Evolutionary conservation across 352 stramenopile genomes (phyloP).

Genomic region (Phytophthora colocasiae): DNA sequence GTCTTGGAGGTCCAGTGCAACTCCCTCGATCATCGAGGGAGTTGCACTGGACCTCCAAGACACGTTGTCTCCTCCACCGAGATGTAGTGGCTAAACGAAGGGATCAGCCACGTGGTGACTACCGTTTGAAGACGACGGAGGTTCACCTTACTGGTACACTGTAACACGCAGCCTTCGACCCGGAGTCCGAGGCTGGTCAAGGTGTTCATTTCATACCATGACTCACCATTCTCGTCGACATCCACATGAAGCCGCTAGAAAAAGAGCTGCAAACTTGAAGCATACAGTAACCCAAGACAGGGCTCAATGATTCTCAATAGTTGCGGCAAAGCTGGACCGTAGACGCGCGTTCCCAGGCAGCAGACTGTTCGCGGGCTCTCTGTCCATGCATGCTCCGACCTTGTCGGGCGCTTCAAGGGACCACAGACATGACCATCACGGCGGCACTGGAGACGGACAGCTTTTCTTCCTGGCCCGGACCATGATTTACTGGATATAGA

Average conservation of each 20-base stretch:
- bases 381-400: neutral
- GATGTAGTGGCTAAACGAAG: neutral
- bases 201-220: neutral
- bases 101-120: neutral
- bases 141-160: neutral
- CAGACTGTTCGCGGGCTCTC: neutral
- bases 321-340: neutral
- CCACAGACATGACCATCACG: neutral
- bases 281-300: neutral
- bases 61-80: slow-evolving; percentile 7
- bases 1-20: too few relatives aligned
- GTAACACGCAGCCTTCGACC: too few relatives aligned
- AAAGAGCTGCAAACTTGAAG: neutral
- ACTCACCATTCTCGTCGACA: neutral
- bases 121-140: neutral
- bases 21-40: too few relatives aligned
- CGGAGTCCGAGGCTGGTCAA: neutral
- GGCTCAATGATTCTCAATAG: neutral
- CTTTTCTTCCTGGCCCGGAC: neutral
- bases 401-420: slow-evolving; percentile 2
- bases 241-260: neutral
- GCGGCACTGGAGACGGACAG: neutral
- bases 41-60: slow-evolving; percentile 4
- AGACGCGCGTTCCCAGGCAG: neutral
- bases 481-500: slow-evolving; percentile 5